Base-by-base conservation (phyloP, 164 flowering plant genomes). In the Platanus orientalis region DNA sequence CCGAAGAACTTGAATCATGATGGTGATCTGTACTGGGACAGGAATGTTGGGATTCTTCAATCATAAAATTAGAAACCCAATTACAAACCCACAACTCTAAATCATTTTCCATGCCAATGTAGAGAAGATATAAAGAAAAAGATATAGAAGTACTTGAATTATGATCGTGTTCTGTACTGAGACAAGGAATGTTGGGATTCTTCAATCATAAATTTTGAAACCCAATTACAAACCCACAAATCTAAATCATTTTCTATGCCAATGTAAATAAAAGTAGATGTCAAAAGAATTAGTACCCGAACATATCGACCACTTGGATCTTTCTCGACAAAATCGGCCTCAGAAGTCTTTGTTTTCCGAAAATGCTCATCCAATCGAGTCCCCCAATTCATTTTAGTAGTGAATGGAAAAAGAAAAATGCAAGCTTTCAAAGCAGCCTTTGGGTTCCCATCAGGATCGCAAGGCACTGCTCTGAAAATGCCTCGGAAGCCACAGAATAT, bases 241-340 rank as follows among this genome's bases (percentile, higher is more conserved):
- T 65, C 16, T 17, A 14, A 57, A 16, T 17, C 23, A 17, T 28
- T 50, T 6, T 40, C 25, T 36, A 25, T 17, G 7, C 28, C 42
- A 54, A 24, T 3, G 1, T 1, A 2, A n/a, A n/a, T n/a, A n/a
- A n/a, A n/a, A n/a, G n/a, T n/a, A 40, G 17, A 67, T 29, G 54
- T n/a, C n/a, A 11, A 21, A 26, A 48, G 30, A 32, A 27, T 63
- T 30, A 26, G 1, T 83, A 90, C 96, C 92, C 95, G 77, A 71
- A 84, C 52, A 58, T 86, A 90, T 25, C 95, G 89, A 34, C 85
- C 78, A 9, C 84, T 65, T 0, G 97, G 90, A 74, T 87, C 93
- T 56, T 61, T 79, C 74, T 90, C 92, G 27, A 69, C 82, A 47
- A 61, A 79, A 58, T 36, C 69, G 30, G 32, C 62, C 0, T 76